Evolutionary conservation across 2,329 filamentous ascomycete genomes (phyloP), one percentile per base, ranked within the genome.

Genomic region (Colletotrichum shisoi): DNA sequence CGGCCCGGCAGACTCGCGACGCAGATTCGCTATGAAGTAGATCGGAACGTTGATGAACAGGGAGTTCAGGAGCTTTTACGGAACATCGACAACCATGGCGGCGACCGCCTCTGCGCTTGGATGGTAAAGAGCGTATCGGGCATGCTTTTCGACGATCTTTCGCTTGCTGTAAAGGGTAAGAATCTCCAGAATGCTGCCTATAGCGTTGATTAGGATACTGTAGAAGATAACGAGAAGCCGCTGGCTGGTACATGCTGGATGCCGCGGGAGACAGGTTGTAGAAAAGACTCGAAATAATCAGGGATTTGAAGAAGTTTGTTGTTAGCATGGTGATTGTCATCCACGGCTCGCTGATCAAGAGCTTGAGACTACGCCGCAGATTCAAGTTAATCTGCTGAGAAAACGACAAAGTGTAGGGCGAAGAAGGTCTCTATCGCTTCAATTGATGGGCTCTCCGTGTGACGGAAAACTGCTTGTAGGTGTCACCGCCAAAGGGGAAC

Each of bases 21-120:
- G 80, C 4, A 91, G 79, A 67, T 87, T 84, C 0, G 85, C 84
- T 84, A 90, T 85, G 74, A 90, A 90, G 77, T 91, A 91, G 0
- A 90, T 74, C 1, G 84, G 81, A 57, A 88, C 53, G 72, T 89
- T 89, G 80, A 89, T 89, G 11, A 80, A 77, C 63, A 89, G 78
- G 0, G 84, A 77, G 69, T 87, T 87, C 0, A 70, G 6, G 1
- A 71, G 76, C 76, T 72, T 82, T 76, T 76, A 70, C 57, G 68
- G 68, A 0, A 70, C 42, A 4, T 66, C 65, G 12, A 63, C 54
- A 15, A 70, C 37, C 27, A 63, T 56, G 0, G 61, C 62, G 2
- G 61, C 66, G 0, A 65, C 37, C 0, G 68, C 68, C 21, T 70
- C 68, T 11, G 59, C 21, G 31, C 49, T 44, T 0, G 79, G 78